Conservation (phyloP, 2,329 filamentous ascomycete species). For the Ophidiomyces ophidiicola region DNA sequence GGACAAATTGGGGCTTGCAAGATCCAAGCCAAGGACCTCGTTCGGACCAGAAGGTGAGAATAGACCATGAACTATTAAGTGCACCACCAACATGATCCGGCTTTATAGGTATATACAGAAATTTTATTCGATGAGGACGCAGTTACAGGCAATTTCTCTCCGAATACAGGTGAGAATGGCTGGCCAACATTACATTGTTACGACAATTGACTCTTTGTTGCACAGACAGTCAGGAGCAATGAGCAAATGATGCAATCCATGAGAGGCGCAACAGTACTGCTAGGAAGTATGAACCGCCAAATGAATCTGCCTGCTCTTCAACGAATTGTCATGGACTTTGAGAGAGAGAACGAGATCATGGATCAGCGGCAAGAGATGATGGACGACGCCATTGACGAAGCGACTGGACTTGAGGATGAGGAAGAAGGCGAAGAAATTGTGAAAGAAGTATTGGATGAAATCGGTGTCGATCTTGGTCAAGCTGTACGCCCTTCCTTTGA, state of each 20-base stretch:
- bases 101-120: conserved; percentile 74
- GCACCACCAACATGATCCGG: neutral
- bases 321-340: conserved; percentile 97
- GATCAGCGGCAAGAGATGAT: conserved; percentile 99
- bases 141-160: conserved; percentile 88
- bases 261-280: conserved; percentile 87
- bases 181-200: too few relatives aligned
- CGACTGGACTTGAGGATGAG: conserved; percentile 79
- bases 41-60: conserved; percentile 67
- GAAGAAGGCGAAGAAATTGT: conserved; percentile 96
- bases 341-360: conserved; percentile 98
- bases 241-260: conserved; percentile 99
- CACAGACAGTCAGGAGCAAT: conserved; percentile 79
- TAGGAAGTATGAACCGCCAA: conserved; percentile 92
- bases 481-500: conserved; percentile 55
- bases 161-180: conserved; percentile 63
- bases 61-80: neutral
- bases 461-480: conserved; percentile 84
- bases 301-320: conserved; percentile 96
- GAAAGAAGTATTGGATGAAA: conserved; percentile 91
- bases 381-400: conserved; percentile 97
- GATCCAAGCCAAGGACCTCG: conserved; percentile 94
- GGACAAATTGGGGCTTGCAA: conserved; percentile 97
- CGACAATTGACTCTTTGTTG: neutral
- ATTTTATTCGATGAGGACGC: conserved; percentile 96